These are phyloP conservation scores for Pythium aristosporum DNA, from an alignment of 352 stramenopile genomes.

Conservation along the genomic window DNA sequence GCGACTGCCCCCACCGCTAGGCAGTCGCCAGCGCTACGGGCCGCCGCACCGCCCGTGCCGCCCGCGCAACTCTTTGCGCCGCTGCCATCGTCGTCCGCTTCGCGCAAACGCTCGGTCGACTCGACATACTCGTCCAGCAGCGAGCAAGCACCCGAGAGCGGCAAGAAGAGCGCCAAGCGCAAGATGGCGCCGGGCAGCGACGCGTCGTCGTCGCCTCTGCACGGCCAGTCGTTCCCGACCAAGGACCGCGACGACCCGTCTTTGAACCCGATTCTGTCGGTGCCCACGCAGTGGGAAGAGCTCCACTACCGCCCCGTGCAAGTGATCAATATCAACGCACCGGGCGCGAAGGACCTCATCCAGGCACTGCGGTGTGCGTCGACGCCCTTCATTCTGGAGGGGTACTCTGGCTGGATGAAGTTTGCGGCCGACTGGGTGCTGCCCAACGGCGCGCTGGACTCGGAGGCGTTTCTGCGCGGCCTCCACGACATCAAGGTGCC, in stretches of 20 bases:
- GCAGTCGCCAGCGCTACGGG: not conserved
- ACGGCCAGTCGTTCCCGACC: constrained; percentile 8
- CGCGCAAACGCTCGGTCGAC: constrained; percentile 23
- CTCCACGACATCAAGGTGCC: constrained; percentile 81
- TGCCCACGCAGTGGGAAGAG: constrained; percentile 72
- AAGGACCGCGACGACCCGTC: constrained; percentile 22
- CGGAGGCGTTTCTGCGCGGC: constrained; percentile 54
- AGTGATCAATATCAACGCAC: constrained; percentile 62
- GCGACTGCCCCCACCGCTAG: not conserved
- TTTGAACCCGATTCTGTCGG: constrained; percentile 52
- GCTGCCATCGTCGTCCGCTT: not conserved
- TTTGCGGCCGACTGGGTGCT: constrained; percentile 68
- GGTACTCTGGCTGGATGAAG: constrained; percentile 59
- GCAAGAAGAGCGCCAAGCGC: constrained; percentile 12
- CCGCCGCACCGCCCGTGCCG: constrained; percentile 9
- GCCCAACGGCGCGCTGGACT: constrained; percentile 53
- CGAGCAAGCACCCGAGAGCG: constrained; percentile 6
- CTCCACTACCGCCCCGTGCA: constrained; percentile 62
- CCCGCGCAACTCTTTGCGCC: constrained; percentile 7
- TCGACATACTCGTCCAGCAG: constrained; percentile 19
- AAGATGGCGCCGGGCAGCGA: constrained; percentile 20
- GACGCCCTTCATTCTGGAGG: constrained; percentile 73
- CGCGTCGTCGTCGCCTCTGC: constrained; percentile 1
- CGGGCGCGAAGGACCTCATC: constrained; percentile 52
- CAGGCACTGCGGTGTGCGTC: constrained; percentile 62